Percentiles rank a stretch among this genome's conserved stretches.
phyloP scores from a whole-genome alignment of 1,139 yeast species.

The Yamadazyma songkhlaensis region DNA sequence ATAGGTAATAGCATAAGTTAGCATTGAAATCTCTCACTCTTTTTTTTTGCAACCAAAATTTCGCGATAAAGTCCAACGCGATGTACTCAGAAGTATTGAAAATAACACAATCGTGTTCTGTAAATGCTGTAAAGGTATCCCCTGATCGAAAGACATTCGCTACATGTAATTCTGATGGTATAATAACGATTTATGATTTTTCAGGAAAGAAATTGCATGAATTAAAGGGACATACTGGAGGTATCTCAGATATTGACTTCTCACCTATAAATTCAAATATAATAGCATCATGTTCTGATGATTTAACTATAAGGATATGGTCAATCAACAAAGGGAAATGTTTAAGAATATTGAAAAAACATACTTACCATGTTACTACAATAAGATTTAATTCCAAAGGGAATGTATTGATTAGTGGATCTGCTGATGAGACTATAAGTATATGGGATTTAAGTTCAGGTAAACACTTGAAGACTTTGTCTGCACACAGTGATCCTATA shows the following conservation, averaged over 20 bases:
- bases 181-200: constrained; percentile 23
- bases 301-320: constrained; percentile 77
- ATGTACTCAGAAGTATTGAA: constrained; percentile 2
- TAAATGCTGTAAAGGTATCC: constrained; percentile 46
- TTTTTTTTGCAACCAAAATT: constrained; percentile 1
- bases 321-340: constrained; percentile 50
- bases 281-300: constrained; percentile 86
- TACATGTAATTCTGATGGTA: constrained; percentile 38
- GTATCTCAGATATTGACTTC: constrained; percentile 71
- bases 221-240: constrained; percentile 62
- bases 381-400: constrained; percentile 74
- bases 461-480: constrained; percentile 68
- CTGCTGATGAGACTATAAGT: constrained; percentile 87
- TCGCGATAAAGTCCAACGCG: constrained; percentile 1
- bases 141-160: constrained; percentile 69
- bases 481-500: constrained; percentile 94
- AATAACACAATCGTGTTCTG: constrained; percentile 4
- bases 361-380: constrained; percentile 80
- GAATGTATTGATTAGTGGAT: constrained; percentile 74
- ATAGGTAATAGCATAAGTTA: constrained; percentile 1
- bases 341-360: constrained; percentile 66
- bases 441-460: constrained; percentile 86
- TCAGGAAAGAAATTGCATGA: constrained; percentile 23
- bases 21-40: not conserved
- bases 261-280: constrained; percentile 68